These are phyloP conservation scores for Pseudozyma sp. DNA, from an alignment of 1,284 basidiomycete species.

Conservation along the genomic window DNA sequence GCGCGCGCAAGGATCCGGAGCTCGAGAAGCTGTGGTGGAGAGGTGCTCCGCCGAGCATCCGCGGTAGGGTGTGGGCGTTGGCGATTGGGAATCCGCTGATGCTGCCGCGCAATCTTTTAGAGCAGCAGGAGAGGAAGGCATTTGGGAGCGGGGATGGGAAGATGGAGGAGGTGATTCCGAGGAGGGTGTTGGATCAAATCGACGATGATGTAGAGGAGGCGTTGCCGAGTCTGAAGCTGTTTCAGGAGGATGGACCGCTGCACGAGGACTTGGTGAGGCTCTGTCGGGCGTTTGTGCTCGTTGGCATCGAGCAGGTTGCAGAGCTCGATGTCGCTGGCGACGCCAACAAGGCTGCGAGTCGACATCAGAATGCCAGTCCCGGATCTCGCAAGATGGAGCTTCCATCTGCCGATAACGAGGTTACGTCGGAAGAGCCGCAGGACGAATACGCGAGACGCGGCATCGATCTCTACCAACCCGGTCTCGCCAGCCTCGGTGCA, in stretches of 20 bases:
- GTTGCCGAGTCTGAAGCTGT: slow-evolving; percentile 88
- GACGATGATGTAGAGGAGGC: slow-evolving; percentile 84
- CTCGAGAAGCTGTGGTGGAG: slow-evolving; percentile 88
- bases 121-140: slow-evolving; percentile 30
- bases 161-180: slow-evolving; percentile 25
- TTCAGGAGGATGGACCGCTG: slow-evolving; percentile 82
- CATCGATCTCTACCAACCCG: slow-evolving; percentile 59
- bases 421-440: neutral
- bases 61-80: slow-evolving; percentile 86
- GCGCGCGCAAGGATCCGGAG: slow-evolving; percentile 76
- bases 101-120: slow-evolving; percentile 71
- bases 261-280: slow-evolving; percentile 87
- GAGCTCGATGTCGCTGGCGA: slow-evolving; percentile 38
- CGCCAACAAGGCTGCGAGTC: slow-evolving; percentile 22
- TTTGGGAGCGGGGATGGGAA: neutral
- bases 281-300: slow-evolving; percentile 89
- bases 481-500: slow-evolving; percentile 75
- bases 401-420: neutral
- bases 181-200: slow-evolving; percentile 75
- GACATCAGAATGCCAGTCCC: slow-evolving; percentile 22
- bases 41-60: slow-evolving; percentile 86
- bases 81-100: slow-evolving; percentile 90
- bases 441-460: slow-evolving; percentile 35
- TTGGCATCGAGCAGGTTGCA: slow-evolving; percentile 81
- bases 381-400: slow-evolving; percentile 1